A percentile compares a stretch with the other conserved stretches of the same genome.
These are phyloP conservation scores for Agaricus blazei DNA, from an alignment of 768 basidiomycete species.

Conservation along the genomic window DNA sequence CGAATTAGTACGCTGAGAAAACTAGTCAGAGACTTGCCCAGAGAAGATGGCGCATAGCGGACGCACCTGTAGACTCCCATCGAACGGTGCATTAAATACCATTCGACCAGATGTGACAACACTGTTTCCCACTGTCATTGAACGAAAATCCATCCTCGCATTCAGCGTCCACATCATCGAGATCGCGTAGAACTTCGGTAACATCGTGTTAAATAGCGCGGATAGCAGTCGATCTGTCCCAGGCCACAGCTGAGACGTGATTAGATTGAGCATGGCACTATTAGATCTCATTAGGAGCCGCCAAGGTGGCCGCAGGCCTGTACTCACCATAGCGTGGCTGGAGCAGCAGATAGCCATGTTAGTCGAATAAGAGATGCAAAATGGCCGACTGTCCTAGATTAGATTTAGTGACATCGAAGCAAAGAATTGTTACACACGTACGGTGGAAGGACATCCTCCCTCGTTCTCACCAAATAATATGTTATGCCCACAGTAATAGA, in stretches of 20 bases:
- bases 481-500: slow-evolving; percentile 21
- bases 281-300: not conserved
- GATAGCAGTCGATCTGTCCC: slow-evolving; percentile 21
- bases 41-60: too few relatives aligned
- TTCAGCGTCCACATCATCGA: slow-evolving; percentile 11
- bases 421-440: not conserved
- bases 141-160: slow-evolving; percentile 3
- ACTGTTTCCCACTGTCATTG: not conserved
- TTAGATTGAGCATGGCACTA: slow-evolving; percentile 30
- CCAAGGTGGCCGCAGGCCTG: not conserved
- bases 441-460: slow-evolving; percentile 25
- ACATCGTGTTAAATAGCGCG: slow-evolving; percentile 22
- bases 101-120: too few relatives aligned
- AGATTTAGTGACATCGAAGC: not conserved
- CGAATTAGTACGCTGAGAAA: too few relatives aligned
- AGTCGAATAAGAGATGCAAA: slow-evolving; percentile 26
- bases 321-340: slow-evolving; percentile 28
- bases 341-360: slow-evolving; percentile 27
- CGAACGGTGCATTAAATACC: too few relatives aligned
- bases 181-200: slow-evolving; percentile 22
- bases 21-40: too few relatives aligned
- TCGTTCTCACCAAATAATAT: slow-evolving; percentile 23
- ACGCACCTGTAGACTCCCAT: too few relatives aligned
- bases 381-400: slow-evolving; percentile 20
- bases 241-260: slow-evolving; percentile 26